phyloP scores from a whole-genome alignment of 139 green algal species.

The Deuterostichococcus epilithicus region DNA sequence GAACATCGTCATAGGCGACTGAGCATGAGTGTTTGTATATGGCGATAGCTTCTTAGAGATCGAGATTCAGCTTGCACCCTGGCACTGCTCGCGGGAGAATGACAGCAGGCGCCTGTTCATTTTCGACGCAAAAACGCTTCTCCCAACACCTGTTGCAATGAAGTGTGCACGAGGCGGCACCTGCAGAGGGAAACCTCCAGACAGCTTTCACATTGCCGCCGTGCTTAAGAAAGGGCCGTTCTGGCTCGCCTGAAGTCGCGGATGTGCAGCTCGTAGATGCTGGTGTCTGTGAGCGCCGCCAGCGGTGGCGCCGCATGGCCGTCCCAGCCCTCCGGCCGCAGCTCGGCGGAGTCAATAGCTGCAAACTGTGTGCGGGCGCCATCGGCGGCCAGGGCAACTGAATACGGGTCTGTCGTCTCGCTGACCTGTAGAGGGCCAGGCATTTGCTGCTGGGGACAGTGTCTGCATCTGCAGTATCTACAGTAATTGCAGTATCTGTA shows the following conservation, averaged over 20 bases:
- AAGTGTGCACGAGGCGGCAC: no score
- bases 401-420: conserved; percentile 80
- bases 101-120: no score
- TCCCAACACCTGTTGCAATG: no score
- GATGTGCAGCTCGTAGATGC: conserved; percentile 90
- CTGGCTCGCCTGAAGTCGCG: conserved; percentile 75
- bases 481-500: conserved; percentile 6
- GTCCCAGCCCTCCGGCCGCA: conserved; percentile 49
- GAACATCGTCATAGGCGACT: no score
- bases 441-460: conserved; percentile 4
- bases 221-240: background rate
- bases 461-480: conserved; percentile 1
- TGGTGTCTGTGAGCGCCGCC: conserved; percentile 54
- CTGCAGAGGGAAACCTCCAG: background rate
- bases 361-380: conserved; percentile 48
- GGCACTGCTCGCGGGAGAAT: no score
- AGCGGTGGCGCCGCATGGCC: conserved; percentile 27
- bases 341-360: conserved; percentile 22
- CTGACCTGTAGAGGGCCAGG: background rate
- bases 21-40: no score
- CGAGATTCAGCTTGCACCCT: no score
- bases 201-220: background rate
- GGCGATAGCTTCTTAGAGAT: no score
- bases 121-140: no score
- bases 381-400: conserved; percentile 55